Base-by-base conservation (phyloP, 1,139 yeast species). In the Protomyces arabidopsidicola region DNA sequence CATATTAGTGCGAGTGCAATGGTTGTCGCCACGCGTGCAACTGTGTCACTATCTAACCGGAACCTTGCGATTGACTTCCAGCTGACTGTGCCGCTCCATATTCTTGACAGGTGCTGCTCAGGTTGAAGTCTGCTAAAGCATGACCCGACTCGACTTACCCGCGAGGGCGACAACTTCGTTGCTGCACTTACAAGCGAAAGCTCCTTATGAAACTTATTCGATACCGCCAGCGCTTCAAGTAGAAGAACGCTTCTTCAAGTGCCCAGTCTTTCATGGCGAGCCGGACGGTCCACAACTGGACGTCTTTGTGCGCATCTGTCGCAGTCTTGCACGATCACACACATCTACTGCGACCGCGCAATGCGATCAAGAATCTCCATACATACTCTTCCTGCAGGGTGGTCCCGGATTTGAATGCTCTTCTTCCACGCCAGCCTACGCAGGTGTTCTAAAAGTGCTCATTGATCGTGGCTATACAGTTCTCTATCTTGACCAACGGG, bases 401-500 rank as follows among this genome's bases (percentile, higher is more conserved):
- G 86, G 86, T 0, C 87, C 87, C 0, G 86, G 87, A 0, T 82
- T 79, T 64, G 70, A 69, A 53, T 69, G 71, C 61, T 53, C 39
- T 64, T 72, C 76, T 1, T 74, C 76, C 2, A 82, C 84, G 1
- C 69, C 75, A 5, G 65, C 77, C 8, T 72, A 75, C 45, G 67
- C 76, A 0, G 77, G 79, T 0, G 73, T 74, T 55, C 75, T 78
- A 8, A 77, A 79, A 38, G 74, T 75, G 10, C 72, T 82, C 31
- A 66, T 82, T 5, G 77, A 76, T 10, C 74, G 75, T 53, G 83
- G 81, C 0, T 82, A 78, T 68, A 80, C 78, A 63, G 77, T 83
- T 12, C 72, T 83, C 18, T 79, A 76, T 59, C 72, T 81, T 65
- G 87, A 83, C 71, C 87, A 83, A 71, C 74, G 87, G 70, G 87